A percentile compares a stretch with the other conserved stretches of the same genome.
phyloP scores from a whole-genome alignment of 2,329 filamentous ascomycete genomes.

The Phaeomoniella chlamydospora region DNA sequence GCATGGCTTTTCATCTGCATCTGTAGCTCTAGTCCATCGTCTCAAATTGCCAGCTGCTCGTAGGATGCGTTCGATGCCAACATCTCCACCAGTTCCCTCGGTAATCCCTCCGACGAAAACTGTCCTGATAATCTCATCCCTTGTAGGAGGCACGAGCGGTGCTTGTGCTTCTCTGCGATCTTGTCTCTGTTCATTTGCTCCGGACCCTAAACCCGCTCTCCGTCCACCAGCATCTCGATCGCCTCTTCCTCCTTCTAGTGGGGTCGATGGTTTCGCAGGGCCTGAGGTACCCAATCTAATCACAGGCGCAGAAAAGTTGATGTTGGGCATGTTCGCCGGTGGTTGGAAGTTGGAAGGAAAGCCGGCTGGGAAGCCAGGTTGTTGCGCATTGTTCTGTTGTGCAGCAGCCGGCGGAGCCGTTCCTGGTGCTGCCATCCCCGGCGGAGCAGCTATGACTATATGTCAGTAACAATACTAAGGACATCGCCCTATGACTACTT shows the following conservation, averaged over 20 bases:
- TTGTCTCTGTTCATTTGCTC: slow-evolving; percentile 24
- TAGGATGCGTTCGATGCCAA: slow-evolving; percentile 65
- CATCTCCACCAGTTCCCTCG: slow-evolving; percentile 60
- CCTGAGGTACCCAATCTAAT: slow-evolving; percentile 76
- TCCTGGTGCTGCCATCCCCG: slow-evolving; percentile 64
- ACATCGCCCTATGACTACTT: slow-evolving; percentile 18
- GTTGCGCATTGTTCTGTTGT: slow-evolving; percentile 57
- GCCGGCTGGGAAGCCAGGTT: slow-evolving; percentile 65
- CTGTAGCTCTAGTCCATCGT: slow-evolving; percentile 68
- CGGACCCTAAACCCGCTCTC: slow-evolving; percentile 44
- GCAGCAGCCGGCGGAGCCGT: slow-evolving; percentile 66
- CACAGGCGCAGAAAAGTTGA: slow-evolving; percentile 95
- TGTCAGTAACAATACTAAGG: slow-evolving; percentile 6
- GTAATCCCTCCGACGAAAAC: slow-evolving; percentile 83
- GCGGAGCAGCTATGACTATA: slow-evolving; percentile 47
- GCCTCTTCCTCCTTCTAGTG: slow-evolving; percentile 27
- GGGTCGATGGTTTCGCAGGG: slow-evolving; percentile 42
- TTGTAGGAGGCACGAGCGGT: slow-evolving; percentile 64
- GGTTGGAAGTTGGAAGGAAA: slow-evolving; percentile 77
- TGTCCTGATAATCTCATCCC: slow-evolving; percentile 82
- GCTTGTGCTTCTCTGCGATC: slow-evolving; percentile 59
- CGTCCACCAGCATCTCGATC: slow-evolving; percentile 33
- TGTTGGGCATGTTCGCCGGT: slow-evolving; percentile 84
- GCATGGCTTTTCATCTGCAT: slow-evolving; percentile 67
- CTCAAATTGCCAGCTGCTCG: slow-evolving; percentile 62